Percentiles rank a stretch among this genome's conserved stretches.
These are phyloP conservation scores for Phytophthora foliorum DNA, from an alignment of 352 stramenopile genomes.

Conservation along the genomic window DNA sequence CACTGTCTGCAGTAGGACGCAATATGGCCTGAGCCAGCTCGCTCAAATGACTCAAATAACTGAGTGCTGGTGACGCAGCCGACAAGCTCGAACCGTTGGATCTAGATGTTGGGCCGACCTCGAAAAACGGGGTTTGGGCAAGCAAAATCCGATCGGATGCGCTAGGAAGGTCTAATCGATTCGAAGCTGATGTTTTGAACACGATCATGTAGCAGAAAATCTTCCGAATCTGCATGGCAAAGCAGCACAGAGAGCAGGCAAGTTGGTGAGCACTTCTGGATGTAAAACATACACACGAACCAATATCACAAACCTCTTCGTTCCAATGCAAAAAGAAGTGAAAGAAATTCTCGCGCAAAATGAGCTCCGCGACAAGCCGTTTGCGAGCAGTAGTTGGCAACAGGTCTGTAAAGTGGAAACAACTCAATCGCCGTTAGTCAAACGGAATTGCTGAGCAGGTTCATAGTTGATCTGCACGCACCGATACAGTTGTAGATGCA, in stretches of 20 bases:
- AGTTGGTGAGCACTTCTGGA: slow-evolving; percentile 1
- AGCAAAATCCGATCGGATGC: slow-evolving; percentile 82
- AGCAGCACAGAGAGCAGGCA: slow-evolving; percentile 3
- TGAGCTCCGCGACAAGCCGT: slow-evolving; percentile 73
- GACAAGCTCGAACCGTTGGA: slow-evolving; percentile 32
- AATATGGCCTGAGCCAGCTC: slow-evolving; percentile 81
- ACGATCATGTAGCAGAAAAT: slow-evolving; percentile 90
- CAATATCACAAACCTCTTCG: slow-evolving; percentile 68
- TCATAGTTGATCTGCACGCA: slow-evolving; percentile 28
- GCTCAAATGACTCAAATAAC: slow-evolving; percentile 79
- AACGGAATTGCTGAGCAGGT: neutral
- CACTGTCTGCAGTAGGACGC: slow-evolving; percentile 42
- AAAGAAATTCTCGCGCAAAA: slow-evolving; percentile 90
- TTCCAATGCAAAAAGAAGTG: slow-evolving; percentile 91
- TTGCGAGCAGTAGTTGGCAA: slow-evolving; percentile 72
- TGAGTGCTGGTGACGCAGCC: slow-evolving; percentile 45
- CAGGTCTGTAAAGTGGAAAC: slow-evolving; percentile 50
- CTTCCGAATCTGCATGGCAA: slow-evolving; percentile 69
- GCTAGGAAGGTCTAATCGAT: slow-evolving; percentile 78
- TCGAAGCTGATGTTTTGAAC: slow-evolving; percentile 84
- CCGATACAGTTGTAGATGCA: slow-evolving; percentile 88
- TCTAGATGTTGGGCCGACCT: slow-evolving; percentile 31
- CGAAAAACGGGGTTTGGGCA: slow-evolving; percentile 78
- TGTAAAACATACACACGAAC: neutral
- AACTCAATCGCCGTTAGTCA: slow-evolving; percentile 10